phyloP scores from a whole-genome alignment of 192 early-diverging fungal genomes.

The Borealophlyctis nickersoniae region DNA sequence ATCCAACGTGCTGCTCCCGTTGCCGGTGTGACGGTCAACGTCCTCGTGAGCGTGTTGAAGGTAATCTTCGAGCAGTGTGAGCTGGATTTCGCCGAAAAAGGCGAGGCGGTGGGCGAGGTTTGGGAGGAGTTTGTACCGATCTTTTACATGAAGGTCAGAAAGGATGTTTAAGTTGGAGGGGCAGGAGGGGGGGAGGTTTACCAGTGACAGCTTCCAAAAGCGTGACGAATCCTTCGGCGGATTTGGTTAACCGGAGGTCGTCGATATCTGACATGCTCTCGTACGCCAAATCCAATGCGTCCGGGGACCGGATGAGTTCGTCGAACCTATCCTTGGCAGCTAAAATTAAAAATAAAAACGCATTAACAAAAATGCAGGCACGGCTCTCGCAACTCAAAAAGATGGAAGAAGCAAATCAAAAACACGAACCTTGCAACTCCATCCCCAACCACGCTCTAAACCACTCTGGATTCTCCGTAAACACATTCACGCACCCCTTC shows the following conservation, averaged over 20 bases:
- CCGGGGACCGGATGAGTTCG: slow-evolving; percentile 18
- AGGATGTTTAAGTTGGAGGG: too few species aligned
- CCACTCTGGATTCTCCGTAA: slow-evolving; percentile 28
- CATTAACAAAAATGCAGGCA: background rate
- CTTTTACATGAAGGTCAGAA: slow-evolving; percentile 11
- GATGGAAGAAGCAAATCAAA: background rate
- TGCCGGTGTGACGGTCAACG: slow-evolving; percentile 15
- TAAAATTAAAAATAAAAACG: background rate
- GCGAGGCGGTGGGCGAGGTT: slow-evolving; percentile 16
- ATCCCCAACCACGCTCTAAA: slow-evolving; percentile 24
- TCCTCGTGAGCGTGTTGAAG: slow-evolving; percentile 21
- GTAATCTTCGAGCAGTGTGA: slow-evolving; percentile 30
- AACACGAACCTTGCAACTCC: slow-evolving; percentile 20
- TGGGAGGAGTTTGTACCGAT: slow-evolving; percentile 30
- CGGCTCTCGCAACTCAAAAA: background rate
- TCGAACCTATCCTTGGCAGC: slow-evolving; percentile 20
- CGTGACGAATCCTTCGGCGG: slow-evolving; percentile 22
- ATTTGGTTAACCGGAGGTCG: slow-evolving; percentile 18
- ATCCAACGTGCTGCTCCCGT: slow-evolving; percentile 3
- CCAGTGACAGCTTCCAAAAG: slow-evolving; percentile 31
- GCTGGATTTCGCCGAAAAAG: slow-evolving; percentile 30
- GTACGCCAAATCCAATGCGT: slow-evolving; percentile 26
- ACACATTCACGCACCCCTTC: slow-evolving; percentile 25
- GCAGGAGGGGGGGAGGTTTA: background rate
- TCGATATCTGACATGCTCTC: slow-evolving; percentile 17